Evolutionary conservation across 2,329 filamentous ascomycete species (phyloP), one percentile per base, ranked within the genome.

Genomic region (Curvularia verruculosa): DNA sequence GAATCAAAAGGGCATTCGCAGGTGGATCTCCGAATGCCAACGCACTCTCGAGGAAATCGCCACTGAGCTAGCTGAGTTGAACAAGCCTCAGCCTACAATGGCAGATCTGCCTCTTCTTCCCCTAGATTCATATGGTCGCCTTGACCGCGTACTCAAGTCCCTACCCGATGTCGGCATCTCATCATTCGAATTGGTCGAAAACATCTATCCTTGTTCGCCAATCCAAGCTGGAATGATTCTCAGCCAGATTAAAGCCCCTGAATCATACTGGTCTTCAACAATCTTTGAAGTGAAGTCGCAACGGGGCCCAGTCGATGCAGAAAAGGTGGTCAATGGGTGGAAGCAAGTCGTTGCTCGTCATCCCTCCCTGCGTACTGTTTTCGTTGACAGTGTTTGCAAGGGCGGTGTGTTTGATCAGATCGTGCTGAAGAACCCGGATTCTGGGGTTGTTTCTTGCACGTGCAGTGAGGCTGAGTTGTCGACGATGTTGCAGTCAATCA

Each of bases 321-420:
- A 50, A 10, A 61, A 58, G 29, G 47, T 76, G 5, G 59, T 60
- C 4, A 54, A 58, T 19, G 68, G 72, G 1, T 76, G 73, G 73
- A 64, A 66, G 39, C 66, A 62, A 52, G 71, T 76, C 4, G 72
- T 75, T 8, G 57, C 69, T 39, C 66, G 71, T 1, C 73, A 76
- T 51, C 66, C 71, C 24, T 68, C 71, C 37, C 58, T 76, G 24
- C 67, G 73, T 13, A 74, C 73, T 12, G 54, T 73, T 6, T 74
- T 76, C 44, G 59, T 75, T 7, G 69, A 75, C 45, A 74, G 70
- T 52, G 70, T 74, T 15, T 73, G 69, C 54, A 68, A 70, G 49
- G 73, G 72, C 23, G 73, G 70, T 13, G 70, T 74, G 3, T 75
- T 75, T 41, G 72, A 75, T 45, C 73, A 75, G 54, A 62, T 76